Conservation (phyloP, 257 asterid genomes). For the Solanum chilense region DNA sequence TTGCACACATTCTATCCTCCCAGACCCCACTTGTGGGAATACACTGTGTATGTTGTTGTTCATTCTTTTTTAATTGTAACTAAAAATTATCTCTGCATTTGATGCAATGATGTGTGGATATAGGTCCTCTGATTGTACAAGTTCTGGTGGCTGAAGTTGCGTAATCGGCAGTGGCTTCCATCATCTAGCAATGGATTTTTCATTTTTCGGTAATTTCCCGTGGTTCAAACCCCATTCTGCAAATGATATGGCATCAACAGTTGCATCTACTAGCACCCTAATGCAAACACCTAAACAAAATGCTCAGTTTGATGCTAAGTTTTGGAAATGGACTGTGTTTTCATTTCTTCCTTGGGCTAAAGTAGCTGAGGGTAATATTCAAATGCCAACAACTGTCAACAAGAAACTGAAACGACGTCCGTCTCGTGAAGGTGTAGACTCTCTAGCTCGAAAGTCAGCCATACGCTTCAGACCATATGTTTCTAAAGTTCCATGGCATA, state of each 20-base stretch:
- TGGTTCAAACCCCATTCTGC: constrained; percentile 37
- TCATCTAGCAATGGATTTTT: constrained; percentile 27
- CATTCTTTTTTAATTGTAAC: not conserved
- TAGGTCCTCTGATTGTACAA: not conserved
- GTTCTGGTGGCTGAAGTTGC: not conserved
- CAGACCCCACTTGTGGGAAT: not conserved
- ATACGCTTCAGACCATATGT: constrained; percentile 87
- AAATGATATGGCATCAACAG: constrained; percentile 33
- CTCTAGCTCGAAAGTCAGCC: constrained; percentile 26
- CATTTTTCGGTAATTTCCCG: constrained; percentile 35
- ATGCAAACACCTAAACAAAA: constrained; percentile 27
- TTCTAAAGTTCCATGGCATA: constrained; percentile 93
- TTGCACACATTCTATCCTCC: not conserved
- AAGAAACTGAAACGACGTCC: constrained; percentile 42
- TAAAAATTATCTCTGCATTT: not conserved
- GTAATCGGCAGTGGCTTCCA: not conserved
- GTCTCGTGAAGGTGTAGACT: constrained; percentile 16
- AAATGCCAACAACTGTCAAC: constrained; percentile 70
- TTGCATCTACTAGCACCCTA: constrained; percentile 18
- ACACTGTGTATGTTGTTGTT: not conserved
- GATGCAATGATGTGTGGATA: not conserved
- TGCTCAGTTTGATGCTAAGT: constrained; percentile 17
- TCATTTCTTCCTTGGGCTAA: constrained; percentile 57
- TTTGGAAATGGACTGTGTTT: constrained; percentile 44
- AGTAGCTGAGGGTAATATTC: constrained; percentile 34